Percentiles rank a stretch among this genome's conserved stretches.
phyloP scores from a whole-genome alignment of 768 basidiomycete genomes.

The Tricholoma hemisulphureum region DNA sequence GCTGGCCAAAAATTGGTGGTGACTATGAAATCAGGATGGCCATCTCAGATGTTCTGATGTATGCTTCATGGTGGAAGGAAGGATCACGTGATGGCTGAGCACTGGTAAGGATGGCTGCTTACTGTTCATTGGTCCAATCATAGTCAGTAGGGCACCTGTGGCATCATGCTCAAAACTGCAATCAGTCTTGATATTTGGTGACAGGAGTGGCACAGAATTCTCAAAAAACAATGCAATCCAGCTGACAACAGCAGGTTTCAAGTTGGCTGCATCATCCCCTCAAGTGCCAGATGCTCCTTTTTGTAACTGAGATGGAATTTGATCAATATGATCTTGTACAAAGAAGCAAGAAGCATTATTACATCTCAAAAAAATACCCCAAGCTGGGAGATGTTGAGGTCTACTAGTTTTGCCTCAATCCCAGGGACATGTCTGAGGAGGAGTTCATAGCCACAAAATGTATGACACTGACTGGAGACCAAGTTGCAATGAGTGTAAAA shows the following conservation, averaged over 20 bases:
- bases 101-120: background rate
- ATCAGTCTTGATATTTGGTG: background rate
- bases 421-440: background rate
- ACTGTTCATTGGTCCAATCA: slow-evolving; percentile 16
- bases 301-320: background rate
- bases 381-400: background rate
- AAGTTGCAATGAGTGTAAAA: too few relatives aligned
- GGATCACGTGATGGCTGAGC: background rate
- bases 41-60: too few relatives aligned
- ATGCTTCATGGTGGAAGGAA: background rate
- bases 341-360: background rate
- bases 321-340: background rate
- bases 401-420: background rate
- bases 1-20: slow-evolving; percentile 17
- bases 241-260: too few relatives aligned
- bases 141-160: too few relatives aligned
- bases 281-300: background rate
- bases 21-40: slow-evolving; percentile 3
- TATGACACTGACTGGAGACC: background rate
- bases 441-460: background rate
- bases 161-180: slow-evolving; percentile 15
- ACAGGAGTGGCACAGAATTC: background rate
- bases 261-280: too few relatives aligned
- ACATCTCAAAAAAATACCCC: too few relatives aligned
- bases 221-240: background rate